These are phyloP conservation scores for Chytridium lagenaria DNA, from an alignment of 371 early-diverging fungal genomes.

Conservation along the genomic window DNA sequence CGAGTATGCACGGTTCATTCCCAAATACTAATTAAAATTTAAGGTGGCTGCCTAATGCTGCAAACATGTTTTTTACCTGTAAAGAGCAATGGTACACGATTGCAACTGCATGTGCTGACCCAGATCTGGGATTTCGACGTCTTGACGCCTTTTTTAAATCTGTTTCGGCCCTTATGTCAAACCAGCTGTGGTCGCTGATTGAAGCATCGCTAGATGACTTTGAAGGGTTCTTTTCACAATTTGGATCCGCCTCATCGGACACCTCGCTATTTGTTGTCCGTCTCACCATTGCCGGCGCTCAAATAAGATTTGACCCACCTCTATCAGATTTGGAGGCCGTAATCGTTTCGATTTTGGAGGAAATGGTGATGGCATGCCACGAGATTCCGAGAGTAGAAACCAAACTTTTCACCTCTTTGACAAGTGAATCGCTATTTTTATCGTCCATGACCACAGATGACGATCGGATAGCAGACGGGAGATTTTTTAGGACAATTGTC, in stretches of 20 bases:
- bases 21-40: background rate
- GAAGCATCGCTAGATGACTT: constrained; percentile 51
- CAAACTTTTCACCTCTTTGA: constrained; percentile 57
- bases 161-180: constrained; percentile 58
- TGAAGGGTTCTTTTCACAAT: constrained; percentile 56
- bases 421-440: constrained; percentile 48
- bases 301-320: constrained; percentile 63
- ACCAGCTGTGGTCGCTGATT: constrained; percentile 58
- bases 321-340: constrained; percentile 56
- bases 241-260: constrained; percentile 43
- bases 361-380: constrained; percentile 53
- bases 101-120: constrained; percentile 49
- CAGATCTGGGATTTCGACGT: constrained; percentile 56
- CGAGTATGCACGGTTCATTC: constrained; percentile 41
- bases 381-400: constrained; percentile 63
- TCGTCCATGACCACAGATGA: constrained; percentile 56
- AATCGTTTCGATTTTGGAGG: constrained; percentile 52
- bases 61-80: constrained; percentile 54
- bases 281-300: constrained; percentile 53
- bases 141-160: constrained; percentile 62
- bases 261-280: constrained; percentile 53
- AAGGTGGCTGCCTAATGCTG: constrained; percentile 63
- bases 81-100: constrained; percentile 62
- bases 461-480: constrained; percentile 58
- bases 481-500: constrained; percentile 51